phyloP scores from a whole-genome alignment of 108 stramenopile genomes.

The Chaetoceros tenuissimus region DNA sequence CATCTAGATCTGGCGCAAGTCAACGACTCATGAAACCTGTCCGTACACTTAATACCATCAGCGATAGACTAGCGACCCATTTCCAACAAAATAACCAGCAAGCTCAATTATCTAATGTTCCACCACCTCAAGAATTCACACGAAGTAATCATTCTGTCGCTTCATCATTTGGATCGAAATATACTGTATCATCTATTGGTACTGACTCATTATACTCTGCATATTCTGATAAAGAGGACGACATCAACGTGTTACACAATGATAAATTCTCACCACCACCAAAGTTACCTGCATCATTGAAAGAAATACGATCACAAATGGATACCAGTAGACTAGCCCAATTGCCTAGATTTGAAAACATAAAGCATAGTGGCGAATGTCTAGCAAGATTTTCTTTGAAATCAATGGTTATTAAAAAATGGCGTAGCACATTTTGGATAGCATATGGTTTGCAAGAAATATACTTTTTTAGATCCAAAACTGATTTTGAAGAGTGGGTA shows the following conservation, averaged over 20 bases:
- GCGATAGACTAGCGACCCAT: too few species aligned
- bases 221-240: too few species aligned
- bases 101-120: too few species aligned
- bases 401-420: conserved; percentile 81
- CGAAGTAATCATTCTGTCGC: too few species aligned
- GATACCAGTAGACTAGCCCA: conserved; percentile 35
- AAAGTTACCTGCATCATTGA: not conserved
- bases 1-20: too few species aligned
- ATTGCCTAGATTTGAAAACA: conserved; percentile 55
- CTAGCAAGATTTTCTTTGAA: conserved; percentile 77
- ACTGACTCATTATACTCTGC: too few species aligned
- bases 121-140: too few species aligned
- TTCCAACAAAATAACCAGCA: too few species aligned
- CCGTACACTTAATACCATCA: too few species aligned
- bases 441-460: conserved; percentile 69
- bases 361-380: conserved; percentile 61
- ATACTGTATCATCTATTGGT: too few species aligned
- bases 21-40: too few species aligned
- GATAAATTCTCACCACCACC: not conserved
- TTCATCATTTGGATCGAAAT: too few species aligned
- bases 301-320: not conserved
- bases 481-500: conserved; percentile 81
- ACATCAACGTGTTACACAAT: not conserved
- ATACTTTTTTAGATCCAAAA: conserved; percentile 60
- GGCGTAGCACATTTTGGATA: conserved; percentile 89